Evolutionary conservation across 345 rosid species (phyloP), one percentile per base, ranked within the genome.

Genomic region (Corymbia maculata): DNA sequence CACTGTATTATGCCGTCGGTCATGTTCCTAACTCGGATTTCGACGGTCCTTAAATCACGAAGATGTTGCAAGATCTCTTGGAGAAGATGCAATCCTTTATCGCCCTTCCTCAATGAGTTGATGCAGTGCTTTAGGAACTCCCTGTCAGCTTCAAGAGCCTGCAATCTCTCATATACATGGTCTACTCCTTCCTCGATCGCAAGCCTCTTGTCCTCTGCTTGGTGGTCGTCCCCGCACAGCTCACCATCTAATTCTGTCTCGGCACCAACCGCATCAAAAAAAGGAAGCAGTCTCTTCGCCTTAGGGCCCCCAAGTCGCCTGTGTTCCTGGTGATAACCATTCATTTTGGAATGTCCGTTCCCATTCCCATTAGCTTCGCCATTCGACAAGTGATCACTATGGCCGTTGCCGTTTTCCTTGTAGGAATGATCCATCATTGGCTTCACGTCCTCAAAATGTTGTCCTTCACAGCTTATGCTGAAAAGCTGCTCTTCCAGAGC

Each of bases 221-320:
- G 95, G 45, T 91, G 87, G 88, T 91, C 89, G 22, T 87, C 80
- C 53, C 86, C 45, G 32, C 86, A 88, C 47, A 59, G 89, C 86
- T 88, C 89, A 30, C 91, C 90, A 91, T 75, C 49, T 42, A 75
- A 75, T 75, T 91, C 96, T 24, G 87, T 89, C 87, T 96, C 97
- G 75, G 90, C 94, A 82, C 91, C 94, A 1, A 90, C 92, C 6
- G 97, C 98, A 87, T 98, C 95, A 47, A 98, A 95, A 84, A 97
- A 93, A 4, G 99, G 98, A 87, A 98, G 99, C 85, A 98, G 95
- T 88, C 95, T 96, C 93, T 98, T 98, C 42, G 98, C 95, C 88
- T 91, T 98, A 44, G 94, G 87, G 9, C 89, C 94, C 28, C 89
- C 89, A 55, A 49, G 86, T 89, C 88, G 91, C 80, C 89, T 91